phyloP scores from a whole-genome alignment of 2,329 filamentous ascomycete genomes.

The Truncatella angustata region DNA sequence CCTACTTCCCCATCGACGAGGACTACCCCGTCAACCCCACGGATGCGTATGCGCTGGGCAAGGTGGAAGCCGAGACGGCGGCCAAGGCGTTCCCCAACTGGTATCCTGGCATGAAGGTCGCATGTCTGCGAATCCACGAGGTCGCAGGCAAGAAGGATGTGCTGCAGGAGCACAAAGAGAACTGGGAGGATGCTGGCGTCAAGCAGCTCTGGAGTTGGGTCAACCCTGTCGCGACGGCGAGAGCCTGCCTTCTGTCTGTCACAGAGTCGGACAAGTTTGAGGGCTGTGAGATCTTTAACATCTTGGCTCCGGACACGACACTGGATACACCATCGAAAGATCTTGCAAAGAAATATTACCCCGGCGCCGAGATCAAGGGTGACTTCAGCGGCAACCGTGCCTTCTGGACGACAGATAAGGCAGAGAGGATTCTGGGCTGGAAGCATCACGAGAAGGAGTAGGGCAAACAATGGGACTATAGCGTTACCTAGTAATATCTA shows the following conservation, averaged over 20 bases:
- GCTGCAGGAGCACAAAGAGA: conserved; percentile 27
- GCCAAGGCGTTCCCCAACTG: conserved; percentile 31
- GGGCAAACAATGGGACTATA: no score
- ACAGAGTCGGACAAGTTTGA: conserved; percentile 29
- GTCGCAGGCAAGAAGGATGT: conserved; percentile 29
- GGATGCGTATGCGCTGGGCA: conserved; percentile 34
- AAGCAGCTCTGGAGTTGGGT: conserved; percentile 37
- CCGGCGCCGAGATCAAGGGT: conserved; percentile 21
- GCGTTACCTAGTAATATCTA: no score
- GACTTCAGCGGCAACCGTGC: conserved; percentile 21
- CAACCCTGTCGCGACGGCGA: conserved; percentile 29
- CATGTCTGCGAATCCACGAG: conserved; percentile 35
- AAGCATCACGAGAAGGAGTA: conserved; percentile 22
- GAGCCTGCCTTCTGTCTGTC: conserved; percentile 32
- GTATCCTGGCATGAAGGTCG: conserved; percentile 36
- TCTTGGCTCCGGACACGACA: conserved; percentile 30
- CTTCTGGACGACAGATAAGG: conserved; percentile 22
- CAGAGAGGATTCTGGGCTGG: conserved; percentile 16
- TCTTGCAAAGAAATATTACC: conserved; percentile 23
- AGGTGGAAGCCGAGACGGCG: conserved; percentile 32
- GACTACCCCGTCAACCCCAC: conserved; percentile 29
- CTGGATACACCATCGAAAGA: conserved; percentile 20
- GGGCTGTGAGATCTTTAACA: conserved; percentile 33
- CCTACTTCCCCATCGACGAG: conserved; percentile 37
- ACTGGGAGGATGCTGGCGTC: conserved; percentile 32